phyloP scores from a whole-genome alignment of 805 yeast species.

The Wickerhamomyces sydowiorum region DNA sequence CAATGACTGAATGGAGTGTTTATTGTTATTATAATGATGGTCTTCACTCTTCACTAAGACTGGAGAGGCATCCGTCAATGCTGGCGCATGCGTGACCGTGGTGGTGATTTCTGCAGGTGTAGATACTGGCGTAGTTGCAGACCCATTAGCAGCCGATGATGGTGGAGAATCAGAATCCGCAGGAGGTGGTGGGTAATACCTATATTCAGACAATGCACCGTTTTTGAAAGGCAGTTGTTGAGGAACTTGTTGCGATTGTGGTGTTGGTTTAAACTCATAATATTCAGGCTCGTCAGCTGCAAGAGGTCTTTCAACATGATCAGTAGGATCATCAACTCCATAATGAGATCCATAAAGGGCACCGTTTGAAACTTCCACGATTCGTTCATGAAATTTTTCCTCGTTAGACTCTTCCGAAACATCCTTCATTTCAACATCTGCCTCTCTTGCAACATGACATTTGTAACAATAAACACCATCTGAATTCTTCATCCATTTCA shows the following conservation, averaged over 20 bases:
- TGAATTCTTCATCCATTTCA: conserved; percentile 10
- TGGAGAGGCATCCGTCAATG: no score
- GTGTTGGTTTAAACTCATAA: background rate
- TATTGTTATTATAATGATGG: background rate
- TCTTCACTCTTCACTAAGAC: background rate
- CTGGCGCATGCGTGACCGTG: no score
- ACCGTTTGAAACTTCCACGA: background rate
- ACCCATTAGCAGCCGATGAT: background rate
- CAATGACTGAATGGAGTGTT: conserved; percentile 7
- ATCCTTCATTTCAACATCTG: conserved; percentile 1
- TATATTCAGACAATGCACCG: background rate
- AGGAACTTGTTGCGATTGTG: conserved; percentile 4
- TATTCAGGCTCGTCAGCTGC: background rate
- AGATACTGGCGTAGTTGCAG: background rate
- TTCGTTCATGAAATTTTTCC: background rate
- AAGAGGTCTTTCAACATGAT: background rate
- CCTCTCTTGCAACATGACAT: conserved; percentile 3
- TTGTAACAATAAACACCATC: conserved; percentile 8
- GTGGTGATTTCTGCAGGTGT: background rate
- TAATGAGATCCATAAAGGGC: background rate
- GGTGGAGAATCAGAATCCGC: background rate
- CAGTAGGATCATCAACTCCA: background rate
- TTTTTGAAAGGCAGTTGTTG: conserved; percentile 4
- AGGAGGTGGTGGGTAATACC: background rate
- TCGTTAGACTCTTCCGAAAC: background rate